Percentiles rank a stretch among this genome's conserved stretches.
Conservation (phyloP, 78 protist genomes). For the Tieghemostelium lacteum region DNA sequence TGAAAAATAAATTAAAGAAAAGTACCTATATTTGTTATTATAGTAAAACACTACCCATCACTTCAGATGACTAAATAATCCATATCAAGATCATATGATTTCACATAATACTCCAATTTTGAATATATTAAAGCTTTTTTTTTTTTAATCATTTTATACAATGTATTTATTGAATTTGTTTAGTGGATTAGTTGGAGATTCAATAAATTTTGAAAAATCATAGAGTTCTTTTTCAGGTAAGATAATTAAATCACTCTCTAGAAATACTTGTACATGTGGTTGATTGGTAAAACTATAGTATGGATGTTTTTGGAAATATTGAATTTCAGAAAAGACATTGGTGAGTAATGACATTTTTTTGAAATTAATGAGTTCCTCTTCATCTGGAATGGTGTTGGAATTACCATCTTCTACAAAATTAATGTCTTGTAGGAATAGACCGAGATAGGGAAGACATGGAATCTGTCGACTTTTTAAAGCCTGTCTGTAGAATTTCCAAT, state of each 20-base stretch:
- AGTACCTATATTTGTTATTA: too few species aligned
- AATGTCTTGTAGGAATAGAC: constrained; percentile 82
- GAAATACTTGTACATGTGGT: constrained; percentile 1
- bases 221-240: constrained; percentile 71
- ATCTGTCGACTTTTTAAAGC: constrained; percentile 33
- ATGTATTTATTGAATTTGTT: constrained; percentile 40
- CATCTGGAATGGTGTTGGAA: constrained; percentile 6
- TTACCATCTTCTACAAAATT: constrained; percentile 89
- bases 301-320: constrained; percentile 67
- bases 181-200: constrained; percentile 59
- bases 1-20: too few species aligned
- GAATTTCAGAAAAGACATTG: constrained; percentile 28
- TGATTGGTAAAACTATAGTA: constrained; percentile 38
- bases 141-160: too few species aligned
- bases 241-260: constrained; percentile 51
- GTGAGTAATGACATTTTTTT: constrained; percentile 60
- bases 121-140: too few species aligned
- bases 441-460: constrained; percentile 86
- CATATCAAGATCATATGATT: too few species aligned
- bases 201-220: constrained; percentile 54
- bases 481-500: constrained; percentile 60
- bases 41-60: too few species aligned
- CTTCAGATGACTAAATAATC: too few species aligned
- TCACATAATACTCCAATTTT: too few species aligned
- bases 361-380: constrained; percentile 31